phyloP scores from a whole-genome alignment of 352 stramenopile genomes.

The Elongisporangium senticosum region DNA sequence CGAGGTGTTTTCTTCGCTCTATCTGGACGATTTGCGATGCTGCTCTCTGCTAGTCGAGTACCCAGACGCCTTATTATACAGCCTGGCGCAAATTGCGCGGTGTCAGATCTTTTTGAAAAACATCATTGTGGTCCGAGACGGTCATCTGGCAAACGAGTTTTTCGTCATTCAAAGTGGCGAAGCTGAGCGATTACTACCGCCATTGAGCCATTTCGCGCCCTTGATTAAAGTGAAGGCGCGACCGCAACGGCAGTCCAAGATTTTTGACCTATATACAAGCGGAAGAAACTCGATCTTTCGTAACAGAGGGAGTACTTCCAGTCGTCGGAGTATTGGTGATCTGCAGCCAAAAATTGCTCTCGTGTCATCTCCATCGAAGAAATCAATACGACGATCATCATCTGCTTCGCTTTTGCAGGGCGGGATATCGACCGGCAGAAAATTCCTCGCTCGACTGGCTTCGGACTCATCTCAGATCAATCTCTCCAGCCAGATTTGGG shows the following conservation, averaged over 20 bases:
- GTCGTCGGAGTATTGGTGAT: not conserved
- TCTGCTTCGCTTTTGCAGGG: not conserved
- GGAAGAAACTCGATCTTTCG: not conserved
- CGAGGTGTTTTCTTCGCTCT: constrained; percentile 24
- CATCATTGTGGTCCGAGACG: constrained; percentile 48
- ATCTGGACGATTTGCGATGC: constrained; percentile 23
- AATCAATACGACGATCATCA: not conserved
- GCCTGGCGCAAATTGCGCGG: constrained; percentile 19
- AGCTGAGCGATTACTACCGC: constrained; percentile 42
- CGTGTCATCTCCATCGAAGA: not conserved
- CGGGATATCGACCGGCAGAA: not conserved
- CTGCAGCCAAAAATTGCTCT: not conserved
- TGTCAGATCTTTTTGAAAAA: constrained; percentile 59
- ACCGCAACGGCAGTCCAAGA: not conserved
- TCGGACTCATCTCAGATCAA: not conserved
- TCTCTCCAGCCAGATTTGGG: not conserved
- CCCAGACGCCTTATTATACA: not conserved
- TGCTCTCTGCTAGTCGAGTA: constrained; percentile 25
- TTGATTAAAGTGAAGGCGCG: not conserved
- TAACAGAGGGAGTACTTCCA: not conserved
- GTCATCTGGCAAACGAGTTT: constrained; percentile 43
- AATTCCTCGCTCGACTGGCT: not conserved
- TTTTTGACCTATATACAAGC: not conserved
- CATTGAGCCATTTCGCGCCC: constrained; percentile 9
- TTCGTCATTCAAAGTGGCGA: constrained; percentile 62